phyloP scores from a whole-genome alignment of 345 rosid species.

The Eucalyptus leucophloia region DNA sequence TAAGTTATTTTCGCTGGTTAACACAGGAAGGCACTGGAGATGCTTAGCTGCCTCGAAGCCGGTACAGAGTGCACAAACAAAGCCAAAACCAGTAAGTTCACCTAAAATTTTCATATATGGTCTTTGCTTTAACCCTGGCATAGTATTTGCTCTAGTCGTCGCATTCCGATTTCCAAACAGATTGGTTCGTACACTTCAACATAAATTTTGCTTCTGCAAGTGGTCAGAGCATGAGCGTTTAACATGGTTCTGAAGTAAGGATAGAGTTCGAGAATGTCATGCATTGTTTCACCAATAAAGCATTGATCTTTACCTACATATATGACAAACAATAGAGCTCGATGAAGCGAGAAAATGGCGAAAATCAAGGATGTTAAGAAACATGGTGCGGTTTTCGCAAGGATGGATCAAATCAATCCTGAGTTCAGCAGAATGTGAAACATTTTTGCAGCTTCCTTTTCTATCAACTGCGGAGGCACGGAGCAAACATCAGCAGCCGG shows the following conservation, averaged over 20 bases:
- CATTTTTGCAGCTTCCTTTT: slow-evolving; percentile 30
- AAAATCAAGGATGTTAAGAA: neutral
- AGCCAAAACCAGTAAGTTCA: slow-evolving; percentile 23
- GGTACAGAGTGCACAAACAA: slow-evolving; percentile 22
- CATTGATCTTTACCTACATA: neutral
- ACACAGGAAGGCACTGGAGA: slow-evolving; percentile 21
- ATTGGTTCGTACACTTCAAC: neutral
- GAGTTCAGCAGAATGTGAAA: neutral
- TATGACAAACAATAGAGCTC: neutral
- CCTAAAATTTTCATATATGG: neutral
- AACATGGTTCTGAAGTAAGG: neutral
- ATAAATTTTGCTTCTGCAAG: neutral
- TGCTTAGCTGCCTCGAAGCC: slow-evolving; percentile 31
- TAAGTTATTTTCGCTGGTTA: neutral
- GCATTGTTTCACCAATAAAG: neutral
- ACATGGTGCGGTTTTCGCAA: neutral
- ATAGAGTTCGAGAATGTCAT: neutral
- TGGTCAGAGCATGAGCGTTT: neutral
- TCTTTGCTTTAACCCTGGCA: neutral
- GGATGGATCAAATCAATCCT: neutral
- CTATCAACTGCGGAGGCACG: slow-evolving; percentile 45
- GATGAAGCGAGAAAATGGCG: neutral
- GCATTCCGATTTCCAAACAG: neutral
- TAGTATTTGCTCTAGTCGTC: neutral
- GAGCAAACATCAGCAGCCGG: slow-evolving; percentile 26